These are phyloP conservation scores for Phytophthora chlamydospora DNA, from an alignment of 352 stramenopile genomes.

Conservation along the genomic window DNA sequence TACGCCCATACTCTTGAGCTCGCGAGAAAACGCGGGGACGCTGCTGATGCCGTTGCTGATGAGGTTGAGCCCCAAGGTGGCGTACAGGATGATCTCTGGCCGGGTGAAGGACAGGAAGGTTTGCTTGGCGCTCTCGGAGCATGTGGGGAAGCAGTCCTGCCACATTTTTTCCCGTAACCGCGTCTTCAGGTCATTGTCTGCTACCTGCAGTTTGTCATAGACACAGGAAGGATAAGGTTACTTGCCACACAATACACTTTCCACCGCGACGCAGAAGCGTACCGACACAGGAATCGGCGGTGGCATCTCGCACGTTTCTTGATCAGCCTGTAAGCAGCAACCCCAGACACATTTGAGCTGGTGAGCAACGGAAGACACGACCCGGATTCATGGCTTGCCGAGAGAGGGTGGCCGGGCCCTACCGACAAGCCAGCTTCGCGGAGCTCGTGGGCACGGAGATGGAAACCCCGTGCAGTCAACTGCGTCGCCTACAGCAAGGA, in stretches of 20 bases:
- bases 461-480: slow-evolving; percentile 36
- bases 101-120: slow-evolving; percentile 79
- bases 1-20: slow-evolving; percentile 80
- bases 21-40: slow-evolving; percentile 78
- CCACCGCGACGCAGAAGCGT: background rate
- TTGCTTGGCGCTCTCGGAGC: slow-evolving; percentile 70
- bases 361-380: slow-evolving; percentile 14
- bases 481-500: slow-evolving; percentile 44
- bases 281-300: slow-evolving; percentile 28
- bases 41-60: slow-evolving; percentile 87
- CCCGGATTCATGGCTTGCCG: slow-evolving; percentile 16
- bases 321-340: slow-evolving; percentile 14
- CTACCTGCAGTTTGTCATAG: slow-evolving; percentile 23
- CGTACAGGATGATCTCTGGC: slow-evolving; percentile 79
- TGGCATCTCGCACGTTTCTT: slow-evolving; percentile 24
- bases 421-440: slow-evolving; percentile 42
- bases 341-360: background rate
- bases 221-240: background rate
- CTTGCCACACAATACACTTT: background rate
- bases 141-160: slow-evolving; percentile 83
- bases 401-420: slow-evolving; percentile 24
- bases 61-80: slow-evolving; percentile 83
- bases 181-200: slow-evolving; percentile 49
- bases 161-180: slow-evolving; percentile 76
- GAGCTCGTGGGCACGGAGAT: slow-evolving; percentile 36